Evolutionary conservation across 306 rosid species (phyloP), one percentile per base, ranked within the genome.

Genomic region (Fragaria nilgerrensis): DNA sequence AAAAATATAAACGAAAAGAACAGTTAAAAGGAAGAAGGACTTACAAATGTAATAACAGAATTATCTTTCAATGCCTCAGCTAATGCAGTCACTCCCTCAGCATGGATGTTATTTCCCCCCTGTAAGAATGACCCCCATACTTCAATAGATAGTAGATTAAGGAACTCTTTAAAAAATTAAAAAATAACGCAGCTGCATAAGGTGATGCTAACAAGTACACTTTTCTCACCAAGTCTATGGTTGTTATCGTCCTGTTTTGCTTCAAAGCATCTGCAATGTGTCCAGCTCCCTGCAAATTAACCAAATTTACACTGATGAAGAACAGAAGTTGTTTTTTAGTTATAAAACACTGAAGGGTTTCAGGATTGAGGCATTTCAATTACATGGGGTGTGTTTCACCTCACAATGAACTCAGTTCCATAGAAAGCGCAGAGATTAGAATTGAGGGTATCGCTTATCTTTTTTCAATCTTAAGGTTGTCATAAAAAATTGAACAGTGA

Each of bases 41-140:
- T 84, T 89, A 90, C 98, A 69, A 89, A 88, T 72, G 93, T 87
- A 83, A 95, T 85, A 53, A 91, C 75, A 81, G 86, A 85, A 78
- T 95, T 95, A 78, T 92, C 98, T 85, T 90, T 92, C 85, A 95
- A 90, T 55, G 93, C 93, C 86, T 72, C 80, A 75, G 97, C 96
- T 71, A 95, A 49, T 10, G 85, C 83, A 81, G 73, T 75, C 80
- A 89, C 87, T 75, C 98, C 98, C 74, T 48, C 84, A 19, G 85
- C 90, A 43, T 75, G 97, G 66, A 95, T 92, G 84, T 95, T 95
- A 86, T 90, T 90, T 77, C 98, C 98, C 16, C 96, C 98, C 98
- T 95, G 85, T 62, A 81, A 84, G 72, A 81, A 72, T 44, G 70
- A 62, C 44, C 37, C 71, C 80, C 63, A 84, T 68, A 52, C 79